Conservation (phyloP, 2,329 filamentous ascomycete species). For the Colletotrichum noveboracense region DNA sequence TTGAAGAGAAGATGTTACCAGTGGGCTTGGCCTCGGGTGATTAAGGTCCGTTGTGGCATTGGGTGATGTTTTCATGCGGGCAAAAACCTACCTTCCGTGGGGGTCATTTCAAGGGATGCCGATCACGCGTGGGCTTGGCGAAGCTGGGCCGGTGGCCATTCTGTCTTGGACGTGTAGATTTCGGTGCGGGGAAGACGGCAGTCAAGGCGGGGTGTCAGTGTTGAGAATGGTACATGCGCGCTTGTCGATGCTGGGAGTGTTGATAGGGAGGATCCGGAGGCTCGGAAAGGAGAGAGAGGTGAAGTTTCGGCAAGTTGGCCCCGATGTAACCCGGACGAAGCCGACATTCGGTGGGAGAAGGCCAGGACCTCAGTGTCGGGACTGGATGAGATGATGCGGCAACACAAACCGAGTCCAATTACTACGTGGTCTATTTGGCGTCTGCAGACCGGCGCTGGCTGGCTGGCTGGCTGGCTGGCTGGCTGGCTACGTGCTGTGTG, state of each 20-base stretch:
- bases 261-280: constrained; percentile 10
- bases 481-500: background rate
- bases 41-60: background rate
- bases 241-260: background rate
- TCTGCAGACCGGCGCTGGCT: background rate
- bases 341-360: background rate
- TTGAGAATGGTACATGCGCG: background rate
- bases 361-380: background rate
- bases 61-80: background rate
- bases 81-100: background rate
- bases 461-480: background rate
- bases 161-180: background rate
- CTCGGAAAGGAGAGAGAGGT: background rate
- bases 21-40: background rate
- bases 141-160: background rate
- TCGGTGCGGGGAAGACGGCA: background rate
- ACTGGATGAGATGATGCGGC: background rate
- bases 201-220: background rate
- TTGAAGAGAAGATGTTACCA: background rate
- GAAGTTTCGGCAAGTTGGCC: background rate
- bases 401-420: background rate
- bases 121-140: background rate
- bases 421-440: background rate
- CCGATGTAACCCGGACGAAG: constrained; percentile 10
- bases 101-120: background rate